Conservation (phyloP, 768 basidiomycete genomes). For the Brasilioporus rufonigricans region DNA sequence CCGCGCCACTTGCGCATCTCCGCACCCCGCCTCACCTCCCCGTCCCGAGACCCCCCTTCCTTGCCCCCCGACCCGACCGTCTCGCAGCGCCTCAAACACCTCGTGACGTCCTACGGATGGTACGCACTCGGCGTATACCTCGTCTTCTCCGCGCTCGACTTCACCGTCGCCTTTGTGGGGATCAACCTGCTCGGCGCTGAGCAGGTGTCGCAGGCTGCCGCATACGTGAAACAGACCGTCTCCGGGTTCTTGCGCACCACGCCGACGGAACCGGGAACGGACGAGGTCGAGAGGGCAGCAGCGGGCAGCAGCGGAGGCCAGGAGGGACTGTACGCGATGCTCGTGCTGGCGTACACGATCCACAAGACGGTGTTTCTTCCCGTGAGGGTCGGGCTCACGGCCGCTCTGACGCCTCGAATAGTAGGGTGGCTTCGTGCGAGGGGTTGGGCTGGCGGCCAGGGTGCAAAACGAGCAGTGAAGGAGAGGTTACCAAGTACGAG, state of each 20-base stretch:
- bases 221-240: conserved; percentile 52
- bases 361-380: conserved; percentile 96
- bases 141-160: conserved; percentile 72
- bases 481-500: conserved; percentile 33
- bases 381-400: conserved; percentile 84
- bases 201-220: conserved; percentile 70
- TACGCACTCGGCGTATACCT: conserved; percentile 92
- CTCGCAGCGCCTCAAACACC: conserved; percentile 70
- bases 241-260: conserved; percentile 45
- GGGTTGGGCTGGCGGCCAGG: conserved; percentile 81
- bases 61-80: conserved; percentile 54
- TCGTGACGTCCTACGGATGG: conserved; percentile 93
- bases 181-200: conserved; percentile 90
- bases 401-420: conserved; percentile 79
- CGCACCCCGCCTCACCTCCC: conserved; percentile 44
- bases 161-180: conserved; percentile 77
- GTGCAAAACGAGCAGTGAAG: conserved; percentile 59
- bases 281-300: conserved; percentile 53
- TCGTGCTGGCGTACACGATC: conserved; percentile 89
- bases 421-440: conserved; percentile 78
- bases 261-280: conserved; percentile 64
- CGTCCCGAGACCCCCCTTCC: conserved; percentile 19
- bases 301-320: conserved; percentile 40
- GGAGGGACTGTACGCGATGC: conserved; percentile 87
- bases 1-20: conserved; percentile 49